Evolutionary conservation across 768 basidiomycete genomes (phyloP).

Genomic region (Kwoniella europaea): DNA sequence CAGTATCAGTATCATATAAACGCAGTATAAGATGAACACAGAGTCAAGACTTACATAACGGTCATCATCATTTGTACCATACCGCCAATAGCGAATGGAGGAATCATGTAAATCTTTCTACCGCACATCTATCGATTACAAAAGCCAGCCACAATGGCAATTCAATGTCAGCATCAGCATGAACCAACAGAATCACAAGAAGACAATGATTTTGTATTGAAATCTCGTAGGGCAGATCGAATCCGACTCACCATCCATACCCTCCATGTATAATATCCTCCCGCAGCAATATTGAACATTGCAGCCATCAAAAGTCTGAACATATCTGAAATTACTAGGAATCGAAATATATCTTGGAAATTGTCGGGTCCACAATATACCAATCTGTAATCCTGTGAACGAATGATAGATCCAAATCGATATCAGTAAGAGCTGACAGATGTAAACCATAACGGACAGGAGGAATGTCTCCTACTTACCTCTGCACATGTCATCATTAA

Average conservation of each 20-base stretch:
- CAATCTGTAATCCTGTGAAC: slow-evolving; percentile 9
- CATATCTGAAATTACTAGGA: slow-evolving; percentile 14
- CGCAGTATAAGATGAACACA: too few relatives aligned
- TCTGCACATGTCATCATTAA: slow-evolving; percentile 15
- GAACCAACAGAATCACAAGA: too few relatives aligned
- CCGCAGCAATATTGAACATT: slow-evolving; percentile 15
- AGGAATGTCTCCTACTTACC: background rate
- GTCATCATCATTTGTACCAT: slow-evolving; percentile 23
- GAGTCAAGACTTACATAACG: slow-evolving; percentile 7
- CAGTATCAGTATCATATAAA: too few relatives aligned
- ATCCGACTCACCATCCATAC: slow-evolving; percentile 22
- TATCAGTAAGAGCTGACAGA: background rate
- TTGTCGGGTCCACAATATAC: slow-evolving; percentile 15
- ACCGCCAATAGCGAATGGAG: slow-evolving; percentile 19
- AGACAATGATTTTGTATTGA: background rate
- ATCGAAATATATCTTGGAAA: slow-evolving; percentile 14
- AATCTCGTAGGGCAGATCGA: background rate
- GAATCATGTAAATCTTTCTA: slow-evolving; percentile 15
- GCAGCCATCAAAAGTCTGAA: slow-evolving; percentile 6
- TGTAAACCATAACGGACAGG: background rate
- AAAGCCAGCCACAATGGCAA: too few relatives aligned
- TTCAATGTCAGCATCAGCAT: too few relatives aligned
- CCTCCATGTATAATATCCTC: slow-evolving; percentile 21
- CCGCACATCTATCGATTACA: slow-evolving; percentile 11
- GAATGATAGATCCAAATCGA: background rate